Base-by-base conservation (phyloP, 768 basidiomycete species). In the Amanita molliuscula region DNA sequence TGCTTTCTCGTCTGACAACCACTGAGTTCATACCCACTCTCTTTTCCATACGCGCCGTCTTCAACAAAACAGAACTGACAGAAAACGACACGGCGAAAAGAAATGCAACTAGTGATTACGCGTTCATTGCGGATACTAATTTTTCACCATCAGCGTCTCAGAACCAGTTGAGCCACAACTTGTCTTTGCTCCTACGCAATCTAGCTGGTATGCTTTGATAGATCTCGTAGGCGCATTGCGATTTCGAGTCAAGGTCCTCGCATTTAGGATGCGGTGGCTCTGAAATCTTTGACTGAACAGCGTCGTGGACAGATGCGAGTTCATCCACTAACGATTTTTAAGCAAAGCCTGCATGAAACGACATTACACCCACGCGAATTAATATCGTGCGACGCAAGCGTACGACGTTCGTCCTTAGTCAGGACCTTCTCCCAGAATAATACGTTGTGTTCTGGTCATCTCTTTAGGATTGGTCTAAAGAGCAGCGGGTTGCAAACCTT, bases 371-470 rank as follows among this genome's bases (percentile, higher is more conserved):
- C 56, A 67, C 67, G 49, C 37, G 64, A 59, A 53, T 51, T 54
- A 45, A 68, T 66, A 6, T 59, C 60, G 52, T 61, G 48, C 33
- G 47, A 50, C 1, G 54, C 58, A 6, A 68, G 55, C 50, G 55
- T 51, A 10, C 51, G 50, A 41, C 61, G 64, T 53, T 65, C 66
- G n/a, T 62, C 54, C 36, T 55, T 42, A 21, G 54, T 58, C 25
- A 67, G 54, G 3, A 65, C 55, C 23, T 59, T 56, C 21, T 60
- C 58, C 60, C 65, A 67, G 41, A 67, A 61, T 28, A 58, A 59
- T 7, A 31, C 44, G 31, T 56, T 51, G 44, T 55, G 56, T 9
- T 46, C 59, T 59, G 46, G 23, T 37, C 23, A 23, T 52, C n/a
- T 3, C 9, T 1, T 21, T 44, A 25, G 6, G 23, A 31, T 13